phyloP scores from a whole-genome alignment of 257 asterid genomes.

The Fraxinus cuspidata region DNA sequence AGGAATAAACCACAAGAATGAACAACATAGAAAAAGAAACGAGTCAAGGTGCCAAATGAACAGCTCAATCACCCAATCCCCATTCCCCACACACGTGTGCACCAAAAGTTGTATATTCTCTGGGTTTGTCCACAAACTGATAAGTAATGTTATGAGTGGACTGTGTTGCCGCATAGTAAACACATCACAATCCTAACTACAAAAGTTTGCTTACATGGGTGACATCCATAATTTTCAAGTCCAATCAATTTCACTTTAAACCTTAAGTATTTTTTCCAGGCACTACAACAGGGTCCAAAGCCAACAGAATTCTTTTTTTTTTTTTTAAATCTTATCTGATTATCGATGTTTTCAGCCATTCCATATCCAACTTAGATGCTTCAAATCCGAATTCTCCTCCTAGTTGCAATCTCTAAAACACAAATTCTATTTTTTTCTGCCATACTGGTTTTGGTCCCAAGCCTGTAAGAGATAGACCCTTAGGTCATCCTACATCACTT shows the following conservation, averaged over 20 bases:
- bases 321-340: not conserved
- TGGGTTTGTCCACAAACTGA: not conserved
- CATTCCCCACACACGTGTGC: not conserved
- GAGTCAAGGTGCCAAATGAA: slow-evolving; percentile 2
- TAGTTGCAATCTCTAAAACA: not conserved
- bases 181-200: not conserved
- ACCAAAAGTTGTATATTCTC: not conserved
- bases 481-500: too few relatives aligned
- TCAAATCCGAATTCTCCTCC: slow-evolving; percentile 2
- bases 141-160: not conserved
- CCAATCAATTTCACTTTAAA: slow-evolving; percentile 9
- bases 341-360: slow-evolving; percentile 3
- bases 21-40: slow-evolving; percentile 8
- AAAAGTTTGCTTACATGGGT: not conserved
- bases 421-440: not conserved
- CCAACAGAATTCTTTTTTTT: not conserved
- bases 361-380: not conserved
- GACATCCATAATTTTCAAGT: slow-evolving; percentile 13
- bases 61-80: not conserved
- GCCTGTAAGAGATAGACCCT: too few relatives aligned
- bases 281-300: slow-evolving; percentile 11
- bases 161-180: not conserved
- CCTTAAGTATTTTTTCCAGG: slow-evolving; percentile 2
- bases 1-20: not conserved
- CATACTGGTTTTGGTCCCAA: not conserved